Conservation (phyloP, 345 rosid species). For the Lagerstroemia speciosa region DNA sequence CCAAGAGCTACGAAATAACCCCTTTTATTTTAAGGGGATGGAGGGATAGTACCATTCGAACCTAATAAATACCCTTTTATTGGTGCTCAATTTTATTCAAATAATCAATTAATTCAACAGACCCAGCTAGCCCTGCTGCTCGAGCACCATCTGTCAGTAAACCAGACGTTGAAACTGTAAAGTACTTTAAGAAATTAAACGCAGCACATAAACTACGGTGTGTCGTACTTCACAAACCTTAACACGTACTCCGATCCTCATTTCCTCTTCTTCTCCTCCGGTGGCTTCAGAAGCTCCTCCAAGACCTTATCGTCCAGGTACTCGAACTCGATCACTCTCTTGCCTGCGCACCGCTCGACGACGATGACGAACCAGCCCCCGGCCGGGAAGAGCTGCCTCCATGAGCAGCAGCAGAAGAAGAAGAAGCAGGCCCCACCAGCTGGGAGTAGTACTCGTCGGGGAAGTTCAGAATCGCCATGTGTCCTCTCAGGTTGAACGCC, state of each 20-base stretch:
- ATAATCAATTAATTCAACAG: too few species aligned
- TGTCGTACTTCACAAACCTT: not conserved
- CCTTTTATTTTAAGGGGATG: too few species aligned
- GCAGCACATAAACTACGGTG: not conserved
- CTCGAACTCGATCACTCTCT: constrained; percentile 71
- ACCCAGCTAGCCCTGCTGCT: not conserved
- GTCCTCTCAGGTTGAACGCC: constrained; percentile 66
- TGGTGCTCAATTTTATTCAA: too few species aligned
- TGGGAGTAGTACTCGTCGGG: constrained; percentile 55
- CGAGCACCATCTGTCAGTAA: not conserved
- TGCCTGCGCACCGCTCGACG: constrained; percentile 9
- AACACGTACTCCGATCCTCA: not conserved
- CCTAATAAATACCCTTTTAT: too few species aligned
- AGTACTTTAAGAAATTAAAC: not conserved
- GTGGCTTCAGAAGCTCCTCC: constrained; percentile 78
- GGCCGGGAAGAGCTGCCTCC: constrained; percentile 7
- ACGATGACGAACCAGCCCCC: not conserved
- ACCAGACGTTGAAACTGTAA: not conserved
- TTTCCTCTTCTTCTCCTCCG: constrained; percentile 42
- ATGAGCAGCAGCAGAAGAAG: constrained; percentile 6
- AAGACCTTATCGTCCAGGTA: constrained; percentile 60
- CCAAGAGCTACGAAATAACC: too few species aligned
- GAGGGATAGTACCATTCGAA: too few species aligned
- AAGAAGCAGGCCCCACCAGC: constrained; percentile 18
- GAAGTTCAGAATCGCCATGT: constrained; percentile 68